These are phyloP conservation scores for Gleditsia sinensis DNA, from an alignment of 306 rosid genomes.

Conservation along the genomic window DNA sequence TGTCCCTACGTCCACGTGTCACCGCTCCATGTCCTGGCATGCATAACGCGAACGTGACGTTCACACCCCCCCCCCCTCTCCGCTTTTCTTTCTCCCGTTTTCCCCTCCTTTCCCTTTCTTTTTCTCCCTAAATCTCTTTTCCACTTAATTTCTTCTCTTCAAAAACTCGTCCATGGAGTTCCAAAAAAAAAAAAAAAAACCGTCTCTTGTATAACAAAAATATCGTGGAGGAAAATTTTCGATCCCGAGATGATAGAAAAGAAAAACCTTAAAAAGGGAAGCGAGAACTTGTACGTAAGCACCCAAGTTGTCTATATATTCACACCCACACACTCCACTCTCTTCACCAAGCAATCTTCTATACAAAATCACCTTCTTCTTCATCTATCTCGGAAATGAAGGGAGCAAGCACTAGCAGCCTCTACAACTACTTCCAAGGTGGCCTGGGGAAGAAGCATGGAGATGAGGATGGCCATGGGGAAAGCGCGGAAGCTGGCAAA, in stretches of 20 bases:
- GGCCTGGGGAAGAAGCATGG: too few relatives aligned
- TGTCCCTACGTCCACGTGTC: too few relatives aligned
- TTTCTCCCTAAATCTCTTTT: too few relatives aligned
- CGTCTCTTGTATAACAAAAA: not conserved
- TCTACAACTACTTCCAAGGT: too few relatives aligned
- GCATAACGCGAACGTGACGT: not conserved
- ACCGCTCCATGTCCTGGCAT: not conserved
- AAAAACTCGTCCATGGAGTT: not conserved
- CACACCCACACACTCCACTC: not conserved
- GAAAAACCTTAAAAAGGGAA: too few relatives aligned
- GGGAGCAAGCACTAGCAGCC: too few relatives aligned
- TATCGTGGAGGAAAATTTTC: not conserved
- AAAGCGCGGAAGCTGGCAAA: too few relatives aligned
- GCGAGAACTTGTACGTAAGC: not conserved
- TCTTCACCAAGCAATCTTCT: not conserved
- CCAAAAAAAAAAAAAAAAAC: not conserved
- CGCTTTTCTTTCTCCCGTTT: not conserved
- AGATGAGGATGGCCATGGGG: too few relatives aligned
- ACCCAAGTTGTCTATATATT: not conserved
- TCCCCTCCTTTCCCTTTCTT: too few relatives aligned
- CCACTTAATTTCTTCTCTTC: too few relatives aligned
- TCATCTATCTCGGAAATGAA: not conserved
- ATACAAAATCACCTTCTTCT: not conserved
- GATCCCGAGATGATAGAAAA: too few relatives aligned
- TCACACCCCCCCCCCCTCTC: not conserved